Evolutionary conservation across 495 filamentous ascomycete genomes (phyloP), one percentile per base, ranked within the genome.

Genomic region (Sporormia fimetaria): DNA sequence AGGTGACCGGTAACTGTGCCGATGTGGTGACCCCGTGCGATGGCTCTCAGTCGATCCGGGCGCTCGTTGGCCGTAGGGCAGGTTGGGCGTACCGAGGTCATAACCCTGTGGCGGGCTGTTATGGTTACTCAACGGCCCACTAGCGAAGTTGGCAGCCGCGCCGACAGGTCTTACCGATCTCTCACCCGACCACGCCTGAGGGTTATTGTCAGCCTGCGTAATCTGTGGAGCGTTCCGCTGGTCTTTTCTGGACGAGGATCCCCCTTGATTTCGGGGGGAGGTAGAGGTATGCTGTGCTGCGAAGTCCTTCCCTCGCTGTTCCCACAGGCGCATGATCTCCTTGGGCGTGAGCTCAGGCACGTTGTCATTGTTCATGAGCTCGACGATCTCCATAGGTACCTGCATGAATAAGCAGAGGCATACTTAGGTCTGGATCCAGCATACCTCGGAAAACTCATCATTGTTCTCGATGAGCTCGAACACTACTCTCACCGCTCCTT

Each of bases 391-490:
- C 61, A 87, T 86, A 4, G 90, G 90, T 33, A 98, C 85, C 90
- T 95, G 53, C 36, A 42, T 35, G 41, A 15, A 15, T 44, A 29
- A 39, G 20, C 4, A 49, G 15, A 21, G 3, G 5, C 2, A 23
- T 16, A 17, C 34, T 25, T 14, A 8, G 5, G 31, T 9, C 1
- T 36, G 24, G 37, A 17, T 18, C 11, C 12, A 21, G 73, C 83
- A 64, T 70, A 94, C 90, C 71, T 94, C 79, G 59, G 84, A 94
- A 83, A 99, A 94, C 55, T 80, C 74, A 55, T 95, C 90, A 46
- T 95, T 96, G 58, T 77, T 90, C 41, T 83, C 74, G 51, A 99
- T 94, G 28, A 99, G 61, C 10, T 76, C 72, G 56, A 90, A 82
- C 6, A 99, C 80, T 18, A 87, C 87, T 54, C 92, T 83, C 34